Evolutionary conservation across 2,329 filamentous ascomycete species (phyloP).

Genomic region (Fusarium duplospermum): DNA sequence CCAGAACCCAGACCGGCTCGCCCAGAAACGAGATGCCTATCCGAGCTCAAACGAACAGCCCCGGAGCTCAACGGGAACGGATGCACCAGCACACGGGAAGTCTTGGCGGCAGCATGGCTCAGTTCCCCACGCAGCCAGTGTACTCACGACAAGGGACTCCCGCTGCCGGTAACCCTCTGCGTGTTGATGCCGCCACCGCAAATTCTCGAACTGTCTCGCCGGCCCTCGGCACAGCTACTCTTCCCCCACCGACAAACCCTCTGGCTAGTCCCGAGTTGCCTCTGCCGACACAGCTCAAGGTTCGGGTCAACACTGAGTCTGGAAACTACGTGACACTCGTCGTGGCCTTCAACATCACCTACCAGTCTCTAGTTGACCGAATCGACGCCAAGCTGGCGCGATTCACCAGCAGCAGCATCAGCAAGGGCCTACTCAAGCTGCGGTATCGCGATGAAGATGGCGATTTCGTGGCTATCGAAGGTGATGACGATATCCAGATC

Average conservation of each 20-base stretch:
- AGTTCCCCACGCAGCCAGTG: constrained; percentile 67
- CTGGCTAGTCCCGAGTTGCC: constrained; percentile 62
- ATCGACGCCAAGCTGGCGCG: constrained; percentile 95
- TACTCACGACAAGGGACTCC: constrained; percentile 62
- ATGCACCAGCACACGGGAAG: constrained; percentile 61
- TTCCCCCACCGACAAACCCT: constrained; percentile 40
- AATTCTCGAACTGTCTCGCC: constrained; percentile 61
- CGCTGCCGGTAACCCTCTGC: constrained; percentile 51
- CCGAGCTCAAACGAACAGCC: constrained; percentile 77
- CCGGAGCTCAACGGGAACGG: constrained; percentile 73
- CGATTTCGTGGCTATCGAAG: constrained; percentile 92
- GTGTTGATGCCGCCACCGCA: constrained; percentile 52
- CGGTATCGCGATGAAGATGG: constrained; percentile 93
- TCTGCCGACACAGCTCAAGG: constrained; percentile 84
- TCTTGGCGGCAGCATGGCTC: constrained; percentile 64
- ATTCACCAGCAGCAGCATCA: constrained; percentile 86
- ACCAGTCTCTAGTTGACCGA: constrained; percentile 91
- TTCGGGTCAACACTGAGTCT: constrained; percentile 89
- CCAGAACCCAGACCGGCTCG: constrained; percentile 85
- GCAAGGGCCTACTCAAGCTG: constrained; percentile 83
- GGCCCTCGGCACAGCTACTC: constrained; percentile 52
- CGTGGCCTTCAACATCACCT: constrained; percentile 93
- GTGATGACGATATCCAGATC: constrained; percentile 95
- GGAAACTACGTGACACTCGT: constrained; percentile 96
- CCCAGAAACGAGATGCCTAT: constrained; percentile 76